phyloP scores from a whole-genome alignment of 805 yeast genomes.

The Nakazawaea molendinolei region DNA sequence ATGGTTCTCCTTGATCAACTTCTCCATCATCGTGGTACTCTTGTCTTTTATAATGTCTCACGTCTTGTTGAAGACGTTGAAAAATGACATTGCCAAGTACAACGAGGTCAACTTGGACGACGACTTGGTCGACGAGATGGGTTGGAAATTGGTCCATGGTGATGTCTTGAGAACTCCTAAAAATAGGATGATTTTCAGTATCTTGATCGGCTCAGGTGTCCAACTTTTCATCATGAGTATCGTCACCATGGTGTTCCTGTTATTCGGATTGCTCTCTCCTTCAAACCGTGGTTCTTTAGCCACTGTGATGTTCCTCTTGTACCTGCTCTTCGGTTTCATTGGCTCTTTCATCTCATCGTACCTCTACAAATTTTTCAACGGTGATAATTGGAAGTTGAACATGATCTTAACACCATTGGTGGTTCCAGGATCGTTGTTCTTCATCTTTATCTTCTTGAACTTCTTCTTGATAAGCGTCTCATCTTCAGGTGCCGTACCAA shows the following conservation, averaged over 20 bases:
- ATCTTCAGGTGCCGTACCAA: conserved; percentile 93
- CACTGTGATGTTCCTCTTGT: conserved; percentile 82
- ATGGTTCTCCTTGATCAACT: conserved; percentile 90
- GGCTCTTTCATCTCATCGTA: conserved; percentile 88
- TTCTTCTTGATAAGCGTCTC: conserved; percentile 70
- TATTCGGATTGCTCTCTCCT: conserved; percentile 86
- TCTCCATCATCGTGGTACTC: conserved; percentile 72
- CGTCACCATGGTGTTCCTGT: conserved; percentile 72
- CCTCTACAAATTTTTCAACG: conserved; percentile 83
- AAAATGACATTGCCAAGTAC: conserved; percentile 79
- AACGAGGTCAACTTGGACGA: conserved; percentile 85
- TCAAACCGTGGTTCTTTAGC: conserved; percentile 91
- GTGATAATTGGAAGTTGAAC: conserved; percentile 85
- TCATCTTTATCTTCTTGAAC: conserved; percentile 62
- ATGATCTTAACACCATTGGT: conserved; percentile 74
- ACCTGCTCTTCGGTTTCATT: conserved; percentile 70
- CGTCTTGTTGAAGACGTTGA: conserved; percentile 70
- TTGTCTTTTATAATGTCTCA: conserved; percentile 75
- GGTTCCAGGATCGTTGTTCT: conserved; percentile 76
- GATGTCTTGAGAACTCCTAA: conserved; percentile 88
- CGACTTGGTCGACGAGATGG: conserved; percentile 86
- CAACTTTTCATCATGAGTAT: conserved; percentile 76
- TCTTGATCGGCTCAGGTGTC: conserved; percentile 80
- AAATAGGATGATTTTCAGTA: conserved; percentile 63
- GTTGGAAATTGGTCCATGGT: conserved; percentile 96